A percentile compares a stretch with the other conserved stretches of the same genome.
Conservation (phyloP, 805 yeast species). For the Kuraishia borneana region DNA sequence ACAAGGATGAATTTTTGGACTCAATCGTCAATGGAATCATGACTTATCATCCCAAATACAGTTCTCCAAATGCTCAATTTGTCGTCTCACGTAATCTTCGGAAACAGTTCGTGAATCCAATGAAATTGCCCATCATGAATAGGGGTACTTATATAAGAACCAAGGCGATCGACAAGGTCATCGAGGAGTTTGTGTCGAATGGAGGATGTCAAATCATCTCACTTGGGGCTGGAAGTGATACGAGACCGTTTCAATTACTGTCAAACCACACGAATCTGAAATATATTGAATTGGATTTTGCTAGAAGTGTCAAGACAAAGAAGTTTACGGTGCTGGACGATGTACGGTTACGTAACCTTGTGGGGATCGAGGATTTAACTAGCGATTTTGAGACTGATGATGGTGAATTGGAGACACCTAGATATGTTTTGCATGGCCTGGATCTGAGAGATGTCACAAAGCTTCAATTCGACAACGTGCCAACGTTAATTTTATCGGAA, state of each 20-base stretch:
- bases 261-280: conserved; percentile 17
- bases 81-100: conserved; percentile 24
- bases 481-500: conserved; percentile 60
- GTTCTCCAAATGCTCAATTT: conserved; percentile 22
- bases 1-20: conserved; percentile 27
- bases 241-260: conserved; percentile 46
- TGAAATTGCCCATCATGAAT: conserved; percentile 55
- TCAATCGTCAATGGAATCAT: conserved; percentile 23
- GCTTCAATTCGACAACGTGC: conserved; percentile 22
- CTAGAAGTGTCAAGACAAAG: conserved; percentile 39
- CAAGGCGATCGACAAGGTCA: conserved; percentile 32
- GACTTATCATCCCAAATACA: conserved; percentile 22
- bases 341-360: conserved; percentile 15
- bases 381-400: conserved; percentile 14
- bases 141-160: conserved; percentile 63
- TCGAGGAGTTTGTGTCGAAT: conserved; percentile 26
- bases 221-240: conserved; percentile 77
- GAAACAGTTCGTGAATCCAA: conserved; percentile 21
- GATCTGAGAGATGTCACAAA: conserved; percentile 35
- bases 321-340: conserved; percentile 30
- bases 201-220: conserved; percentile 43
- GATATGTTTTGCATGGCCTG: conserved; percentile 41
- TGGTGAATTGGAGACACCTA: conserved; percentile 21
- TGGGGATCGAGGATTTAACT: conserved; percentile 12
- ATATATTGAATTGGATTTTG: conserved; percentile 59